Evolutionary conservation across 345 rosid species (phyloP), one percentile per base, ranked within the genome.

Genomic region (Sonneratia caseolaris): DNA sequence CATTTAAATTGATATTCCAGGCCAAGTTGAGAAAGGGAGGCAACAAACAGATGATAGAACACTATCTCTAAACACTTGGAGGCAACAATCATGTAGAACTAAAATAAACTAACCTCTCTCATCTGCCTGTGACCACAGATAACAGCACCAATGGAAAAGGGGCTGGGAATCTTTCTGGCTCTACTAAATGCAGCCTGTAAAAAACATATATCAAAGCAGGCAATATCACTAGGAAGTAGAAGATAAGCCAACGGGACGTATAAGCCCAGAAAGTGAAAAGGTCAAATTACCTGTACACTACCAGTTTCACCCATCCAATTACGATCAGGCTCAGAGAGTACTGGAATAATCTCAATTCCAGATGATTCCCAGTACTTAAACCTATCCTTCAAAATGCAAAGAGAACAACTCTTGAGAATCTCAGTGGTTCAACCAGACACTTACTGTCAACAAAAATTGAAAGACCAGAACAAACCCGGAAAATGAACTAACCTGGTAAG

Each of bases 121-220:
- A 95, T 95, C 89, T 89, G 98, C 81, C 74, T 89, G 85, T 89
- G 97, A 72, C 99, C 98, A 71, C 99, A 95, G 24, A 95, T 89
- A 68, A 95, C 88, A 7, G 76, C 98, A 68, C 92, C 97, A 0
- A 94, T 84, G 71, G 86, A 88, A 14, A 61, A 22, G 3, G 96
- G 91, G 69, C 73, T 81, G 59, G 64, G 75, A 68, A 84, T 81
- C 69, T 88, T 79, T 76, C 88, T 87, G 67, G 91, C 89, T 80
- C 89, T 89, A 61, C 89, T 75, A 72, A 92, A 92, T 74, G 98
- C 99, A 77, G 91, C 92, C 98, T 95, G 88, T 4, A 27, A 68
- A 45, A 3, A 22, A 68, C 18, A 3, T 5, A 16, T 36, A 68
- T 21, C 49, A 43, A 9, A 68, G 36, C 27, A 22, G 24, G 12